Evolutionary conservation across 2,329 filamentous ascomycete genomes (phyloP), one percentile per base, ranked within the genome.

Genomic region (Diaporthe sp.): DNA sequence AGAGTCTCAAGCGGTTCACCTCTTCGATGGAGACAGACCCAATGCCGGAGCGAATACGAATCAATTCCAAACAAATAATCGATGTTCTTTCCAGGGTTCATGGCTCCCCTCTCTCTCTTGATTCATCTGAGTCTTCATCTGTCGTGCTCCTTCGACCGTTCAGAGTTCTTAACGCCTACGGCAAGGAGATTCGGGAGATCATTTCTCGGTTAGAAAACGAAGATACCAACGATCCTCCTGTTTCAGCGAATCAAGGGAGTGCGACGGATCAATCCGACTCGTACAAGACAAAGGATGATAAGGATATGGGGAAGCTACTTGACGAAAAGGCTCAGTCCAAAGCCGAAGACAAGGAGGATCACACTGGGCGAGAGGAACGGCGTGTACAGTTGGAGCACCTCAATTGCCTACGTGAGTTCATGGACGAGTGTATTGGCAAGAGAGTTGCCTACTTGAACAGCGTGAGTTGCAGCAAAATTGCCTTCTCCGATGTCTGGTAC

Each of bases 401-500:
- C 17, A 61, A 7, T 13, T 75, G 33, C 13, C 74, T 77, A 10
- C 5, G 57, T 3, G 17, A 57, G 6, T 77, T 77, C 42, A 69
- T 77, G 38, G 74, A 75, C 25, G 25, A 28, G 0, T 55, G 58
- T 19, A 77, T 77, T 33, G 8, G 7, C 6, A 42, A 19, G 10
- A 78, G 74, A 25, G 28, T 28, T 8, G 42, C 72, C 2, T 76
- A 77, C 54, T 67, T 78, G 9, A 74, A 54, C 13, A 61, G 55
- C n/a, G 30, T 71, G 12, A 15, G 52, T 13, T 77, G 75, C 54
- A 55, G 42, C 3, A 78, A 71, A 19, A 73, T 79, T 12, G 76
- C 71, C 13, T 81, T 79, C 35, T 64, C 74, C 1, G 79, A 81
- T 45, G 61, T 81, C 2, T 81, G 80, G 78, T 75, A 78, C 42